Base-by-base conservation (phyloP, 805 yeast genomes). In the Wickerhamiella allomyrinae region DNA sequence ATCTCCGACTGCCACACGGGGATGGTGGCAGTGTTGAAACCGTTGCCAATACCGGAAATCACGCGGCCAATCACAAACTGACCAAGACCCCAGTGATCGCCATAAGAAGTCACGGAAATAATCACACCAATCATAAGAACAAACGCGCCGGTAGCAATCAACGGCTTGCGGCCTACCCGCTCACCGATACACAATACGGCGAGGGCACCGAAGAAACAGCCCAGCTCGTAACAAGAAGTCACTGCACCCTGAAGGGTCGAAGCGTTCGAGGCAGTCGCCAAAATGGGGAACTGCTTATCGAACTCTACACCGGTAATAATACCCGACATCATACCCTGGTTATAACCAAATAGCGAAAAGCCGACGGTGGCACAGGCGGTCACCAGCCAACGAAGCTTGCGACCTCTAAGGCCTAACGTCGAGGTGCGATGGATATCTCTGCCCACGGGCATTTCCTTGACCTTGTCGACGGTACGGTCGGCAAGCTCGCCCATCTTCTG, bases 1-100 rank as follows among this genome's bases (percentile, higher is more conserved):
- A 76, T 70, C 60, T 82, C 94, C 1, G 89, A 70, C 57, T 79
- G 87, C 76, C 82, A 82, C 48, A 79, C 77, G 11, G 93, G 93
- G 43, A 79, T 78, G 25, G 86, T 77, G n/a, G 86, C 75, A 13
- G 87, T 78, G 56, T 74, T 74, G 57, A 79, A 59, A 47, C 91
- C 91, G 47, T 76, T 79, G 53, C 89, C 93, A 37, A 79, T 50
- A 50, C 93, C 86, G 15, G 82, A 73, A 25, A 76, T 56, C 37
- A 77, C 75, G 65, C 94, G 73, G 20, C 83, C 89, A 47, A 78
- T 61, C 41, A 82, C 75, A 46, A 83, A 76, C 57, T 79, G 89
- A 34, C 82, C 87, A 45, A 77, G 61, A 34, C 60, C 60, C 53
- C 60, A 58, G 37, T 58, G 53, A 14, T 51, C 33, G 57, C 70